Evolutionary conservation across 1,139 yeast species (phyloP), one percentile per base, ranked within the genome.

Genomic region (Yamadazyma friedrichii): DNA sequence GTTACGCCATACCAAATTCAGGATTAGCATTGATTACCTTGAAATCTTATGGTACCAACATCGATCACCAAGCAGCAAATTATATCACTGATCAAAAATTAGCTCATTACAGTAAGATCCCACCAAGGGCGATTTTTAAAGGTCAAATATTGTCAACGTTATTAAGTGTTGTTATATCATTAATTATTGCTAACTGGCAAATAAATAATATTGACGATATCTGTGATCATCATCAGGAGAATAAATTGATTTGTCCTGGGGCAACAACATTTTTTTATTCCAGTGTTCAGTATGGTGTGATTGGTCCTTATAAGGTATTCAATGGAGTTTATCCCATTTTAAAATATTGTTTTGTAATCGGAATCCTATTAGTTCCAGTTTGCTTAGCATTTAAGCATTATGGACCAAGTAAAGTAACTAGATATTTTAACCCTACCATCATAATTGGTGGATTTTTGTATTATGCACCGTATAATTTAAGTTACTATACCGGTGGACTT

Each of bases 1-100:
- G 87, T 12, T 79, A 80, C 49, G 81, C 83, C 1, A 52, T 81
- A 24, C 86, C 85, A 13, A 84, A 84, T 40, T 78, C 80, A 36
- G 82, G 82, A 25, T 62, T 69, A 39, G 86, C 86, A 1, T 61
- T 80, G 46, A 80, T 77, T 70, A 70, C 78, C 10, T 63, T 80
- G 49, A 80, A 81, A 54, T 78, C 82, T 4, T 71, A 70, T 47
- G 86, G 85, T 13, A 71, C 73, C 45, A 80, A 78, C 54, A 77
- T 79, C 46, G 79, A 74, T 56, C 76, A 74, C 6, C 85, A 80
- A 57, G 83, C 85, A n/a, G 77, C 78, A 33, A 69, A 67, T 51
- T 81, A 74, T 57, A 65, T 78, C 33, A 58, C 76, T 2, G 78
- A 77, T 50, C 78, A 78, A 58, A 82, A 81, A 58, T 54, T 74